Evolutionary conservation across 2,329 filamentous ascomycete species (phyloP), one percentile per base, ranked within the genome.

Genomic region (Alternaria sp.): DNA sequence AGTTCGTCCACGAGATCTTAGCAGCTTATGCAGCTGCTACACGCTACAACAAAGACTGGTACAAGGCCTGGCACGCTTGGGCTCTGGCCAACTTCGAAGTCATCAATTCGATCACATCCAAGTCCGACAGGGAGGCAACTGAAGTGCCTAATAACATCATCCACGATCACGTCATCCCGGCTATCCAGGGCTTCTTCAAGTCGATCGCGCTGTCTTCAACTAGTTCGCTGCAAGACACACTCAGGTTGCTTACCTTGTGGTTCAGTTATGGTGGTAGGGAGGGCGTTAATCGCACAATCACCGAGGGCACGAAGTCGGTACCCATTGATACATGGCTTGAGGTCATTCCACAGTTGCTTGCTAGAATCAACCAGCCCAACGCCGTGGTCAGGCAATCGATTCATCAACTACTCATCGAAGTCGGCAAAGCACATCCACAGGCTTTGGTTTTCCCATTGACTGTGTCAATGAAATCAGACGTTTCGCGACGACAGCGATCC

Each of bases 41-140:
- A 2, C 90, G 92, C 60, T 97, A 96, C 81, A 97, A 99, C 76
- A 90, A 93, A 34, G 89, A 90, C 63, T 99, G 94, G 88, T 99
- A 99, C 83, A 99, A 99, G 81, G 95, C 96, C 8, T 99, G 95
- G 95, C 95, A 99, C 80, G 92, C 95, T 0, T 99, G 95, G 94
- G 96, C 95, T 11, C 81, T 99, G 64, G 94, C 95, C 55, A 99
- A 99, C 79, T 99, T 99, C 73, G 94, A 99, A 80, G 95, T 99
- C 59, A 94, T 98, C 38, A 97, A 95, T 70, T 89, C 91, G 0
- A 83, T 95, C 59, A 87, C 90, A 9, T 85, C 90, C 22, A 86
- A 89, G 58, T 85, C 85, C 16, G 91, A 91, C 65, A 85, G 87
- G 46, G 85, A 87, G 63, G 82, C 80, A 16, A 81, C 84, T 28